Base-by-base conservation (phyloP, 768 basidiomycete genomes). In the Calvatia gigantea region DNA sequence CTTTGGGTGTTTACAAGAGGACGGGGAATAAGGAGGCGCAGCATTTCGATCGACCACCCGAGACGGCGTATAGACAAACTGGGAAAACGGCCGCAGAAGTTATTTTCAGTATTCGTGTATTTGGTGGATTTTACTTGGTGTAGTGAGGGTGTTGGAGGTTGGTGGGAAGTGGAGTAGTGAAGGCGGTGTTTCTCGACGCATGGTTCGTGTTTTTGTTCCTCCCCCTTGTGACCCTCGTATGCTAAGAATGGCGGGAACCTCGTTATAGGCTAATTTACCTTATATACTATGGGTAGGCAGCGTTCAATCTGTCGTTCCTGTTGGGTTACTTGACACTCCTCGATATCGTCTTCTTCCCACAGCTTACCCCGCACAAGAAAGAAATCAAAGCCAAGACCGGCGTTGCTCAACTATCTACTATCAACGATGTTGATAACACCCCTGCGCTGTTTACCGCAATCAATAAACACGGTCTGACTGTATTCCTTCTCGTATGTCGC, bases 211-310 rank as follows among this genome's bases (percentile, higher is more conserved):
- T 27, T 25, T 45, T 42, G 7, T 28, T 42, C 21, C 45, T 23
- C 21, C 21, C 32, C 31, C 56, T n/a, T n/a, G n/a, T n/a, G n/a
- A n/a, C n/a, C n/a, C n/a, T n/a, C n/a, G n/a, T n/a, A n/a, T n/a
- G n/a, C n/a, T n/a, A n/a, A n/a, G n/a, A n/a, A n/a, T n/a, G n/a
- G n/a, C n/a, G n/a, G n/a, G n/a, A 21, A 23, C 9, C 9, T 32
- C 9, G 21, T 15, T 51, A 39, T 38, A 95, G 94, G 91, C 87
- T 42, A 98, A 98, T 64, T 62, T 93, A 28, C 79, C 89, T 3
- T 98, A 99, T 69, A 84, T 94, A 32, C 69, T 94, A 15, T 98
- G 95, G 94, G 80, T 89, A 6, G n/a, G 80, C 83, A 1, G 94
- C 91, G 8, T 96, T 83, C 82, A 98, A 98, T 67, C 86, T 87